These are phyloP conservation scores for Alloteropsis semialata DNA, from an alignment of 176 grass and related monocot species.

Conservation along the genomic window DNA sequence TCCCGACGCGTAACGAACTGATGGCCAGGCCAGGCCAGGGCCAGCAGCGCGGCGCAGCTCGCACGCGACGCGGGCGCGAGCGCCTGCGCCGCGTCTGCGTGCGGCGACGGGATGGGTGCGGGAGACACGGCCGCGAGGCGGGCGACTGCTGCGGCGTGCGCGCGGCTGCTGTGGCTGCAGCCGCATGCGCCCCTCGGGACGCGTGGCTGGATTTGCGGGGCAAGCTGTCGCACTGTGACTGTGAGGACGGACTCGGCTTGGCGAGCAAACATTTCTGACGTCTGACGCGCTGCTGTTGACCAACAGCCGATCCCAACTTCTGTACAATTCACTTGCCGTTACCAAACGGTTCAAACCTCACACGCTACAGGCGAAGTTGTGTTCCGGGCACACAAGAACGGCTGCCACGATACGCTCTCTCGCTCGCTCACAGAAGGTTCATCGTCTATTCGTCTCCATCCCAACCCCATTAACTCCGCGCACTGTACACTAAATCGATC, in stretches of 20 bases:
- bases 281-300: background rate
- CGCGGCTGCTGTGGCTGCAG: background rate
- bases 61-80: too few species aligned
- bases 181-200: background rate
- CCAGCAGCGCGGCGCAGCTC: too few species aligned
- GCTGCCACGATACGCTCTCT: background rate
- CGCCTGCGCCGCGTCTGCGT: background rate
- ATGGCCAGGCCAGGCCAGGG: background rate
- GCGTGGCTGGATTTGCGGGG: slow-evolving; percentile 29
- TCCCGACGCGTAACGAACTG: slow-evolving; percentile 42
- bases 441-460: too few species aligned
- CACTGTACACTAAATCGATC: background rate
- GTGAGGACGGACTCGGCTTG: background rate
- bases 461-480: background rate
- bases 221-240: background rate
- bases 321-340: too few species aligned
- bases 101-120: background rate
- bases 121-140: slow-evolving; percentile 34
- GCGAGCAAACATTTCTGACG: background rate
- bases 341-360: too few species aligned
- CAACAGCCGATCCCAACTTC: too few species aligned
- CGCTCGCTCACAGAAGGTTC: background rate
- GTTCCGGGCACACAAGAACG: too few species aligned
- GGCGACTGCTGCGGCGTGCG: too few species aligned
- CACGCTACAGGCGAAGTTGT: too few species aligned